Percentiles rank a stretch among this genome's conserved stretches.
These are phyloP conservation scores for Chaetomiaceae sp. DNA, from an alignment of 2,329 filamentous ascomycete species.

Conservation along the genomic window DNA sequence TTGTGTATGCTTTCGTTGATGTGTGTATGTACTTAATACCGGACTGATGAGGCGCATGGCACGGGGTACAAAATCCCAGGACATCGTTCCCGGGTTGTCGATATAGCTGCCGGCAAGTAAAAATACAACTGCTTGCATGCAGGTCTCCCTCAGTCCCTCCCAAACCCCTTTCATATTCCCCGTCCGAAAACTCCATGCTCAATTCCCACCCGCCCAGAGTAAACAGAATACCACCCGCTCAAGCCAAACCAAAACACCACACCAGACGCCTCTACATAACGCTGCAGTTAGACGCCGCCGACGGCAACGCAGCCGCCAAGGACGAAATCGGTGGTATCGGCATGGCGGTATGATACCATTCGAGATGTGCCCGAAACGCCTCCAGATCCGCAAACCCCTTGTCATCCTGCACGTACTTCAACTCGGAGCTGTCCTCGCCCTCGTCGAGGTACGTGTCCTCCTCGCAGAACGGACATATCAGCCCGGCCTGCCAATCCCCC, in stretches of 20 bases:
- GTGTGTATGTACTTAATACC: conserved; percentile 4
- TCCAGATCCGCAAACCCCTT: conserved; percentile 44
- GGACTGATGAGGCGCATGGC: not conserved
- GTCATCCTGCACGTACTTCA: conserved; percentile 44
- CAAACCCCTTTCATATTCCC: not conserved
- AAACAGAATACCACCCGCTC: no score
- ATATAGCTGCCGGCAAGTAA: no score
- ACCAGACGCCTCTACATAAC: conserved; percentile 23
- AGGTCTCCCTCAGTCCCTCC: not conserved
- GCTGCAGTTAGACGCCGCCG: conserved; percentile 37
- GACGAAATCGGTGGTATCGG: conserved; percentile 33
- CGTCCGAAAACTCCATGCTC: conserved; percentile 7
- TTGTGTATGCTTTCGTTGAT: conserved; percentile 1
- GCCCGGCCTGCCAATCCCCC: conserved; percentile 48
- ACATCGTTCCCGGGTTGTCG: not conserved
- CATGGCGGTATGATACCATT: conserved; percentile 49
- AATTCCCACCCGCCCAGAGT: no score
- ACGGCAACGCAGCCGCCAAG: conserved; percentile 29
- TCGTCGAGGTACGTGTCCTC: conserved; percentile 45
- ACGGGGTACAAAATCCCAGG: not conserved
- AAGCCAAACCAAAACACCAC: not conserved
- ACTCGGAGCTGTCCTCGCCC: conserved; percentile 48
- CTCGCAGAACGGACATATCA: conserved; percentile 55
- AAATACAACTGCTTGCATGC: no score
- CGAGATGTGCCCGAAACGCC: conserved; percentile 50